These are phyloP conservation scores for Trichopus zeylanicus DNA, from an alignment of 116 monocot species.

Conservation along the genomic window DNA sequence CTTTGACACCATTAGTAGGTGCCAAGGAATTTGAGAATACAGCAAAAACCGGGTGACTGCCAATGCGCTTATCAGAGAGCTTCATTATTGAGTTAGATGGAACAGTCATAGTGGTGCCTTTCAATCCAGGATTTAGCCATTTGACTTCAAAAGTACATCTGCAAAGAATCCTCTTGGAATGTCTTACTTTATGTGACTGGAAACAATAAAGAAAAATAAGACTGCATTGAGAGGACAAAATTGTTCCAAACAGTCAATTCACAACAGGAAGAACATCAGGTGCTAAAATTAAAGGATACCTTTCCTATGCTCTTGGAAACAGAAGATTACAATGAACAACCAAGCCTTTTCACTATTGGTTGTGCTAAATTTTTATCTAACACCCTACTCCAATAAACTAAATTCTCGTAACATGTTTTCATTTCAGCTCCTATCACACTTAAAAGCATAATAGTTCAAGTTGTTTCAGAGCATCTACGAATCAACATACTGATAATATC, in stretches of 20 bases:
- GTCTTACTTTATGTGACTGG: conserved; percentile 42
- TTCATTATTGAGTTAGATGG: conserved; percentile 38
- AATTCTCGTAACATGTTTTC: too few species aligned
- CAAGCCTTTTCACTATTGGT: too few species aligned
- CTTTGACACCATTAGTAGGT: conserved; percentile 10
- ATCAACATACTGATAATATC: too few species aligned
- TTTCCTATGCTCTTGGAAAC: too few species aligned
- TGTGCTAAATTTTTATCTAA: too few species aligned
- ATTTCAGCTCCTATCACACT: too few species aligned
- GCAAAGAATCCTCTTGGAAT: conserved; percentile 46
- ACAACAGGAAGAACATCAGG: neutral
- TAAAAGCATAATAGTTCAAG: too few species aligned
- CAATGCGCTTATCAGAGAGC: conserved; percentile 32
- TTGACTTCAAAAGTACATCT: conserved; percentile 55
- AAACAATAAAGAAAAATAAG: conserved; percentile 2
- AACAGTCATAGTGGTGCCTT: conserved; percentile 26
- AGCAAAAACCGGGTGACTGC: conserved; percentile 23
- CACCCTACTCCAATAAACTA: too few species aligned
- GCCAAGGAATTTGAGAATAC: conserved; percentile 26
- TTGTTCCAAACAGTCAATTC: neutral
- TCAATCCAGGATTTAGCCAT: conserved; percentile 32
- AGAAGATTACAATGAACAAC: neutral
- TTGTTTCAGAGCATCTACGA: too few species aligned
- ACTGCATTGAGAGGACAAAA: neutral
- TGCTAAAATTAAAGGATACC: neutral